Base-by-base conservation (phyloP, 768 basidiomycete genomes). In the Lentinus brumalis region DNA sequence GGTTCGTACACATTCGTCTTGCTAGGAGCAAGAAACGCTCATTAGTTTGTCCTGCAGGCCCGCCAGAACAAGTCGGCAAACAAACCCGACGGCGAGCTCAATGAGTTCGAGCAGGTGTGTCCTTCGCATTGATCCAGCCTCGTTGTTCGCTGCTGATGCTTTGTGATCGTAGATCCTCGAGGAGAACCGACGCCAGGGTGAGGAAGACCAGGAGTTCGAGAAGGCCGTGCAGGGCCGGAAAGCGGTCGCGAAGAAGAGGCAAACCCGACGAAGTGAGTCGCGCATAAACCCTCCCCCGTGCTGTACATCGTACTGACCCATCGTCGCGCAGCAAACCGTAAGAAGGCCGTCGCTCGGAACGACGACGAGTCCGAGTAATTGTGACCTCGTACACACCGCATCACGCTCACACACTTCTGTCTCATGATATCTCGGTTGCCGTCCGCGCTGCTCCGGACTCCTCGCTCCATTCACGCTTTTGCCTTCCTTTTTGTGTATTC, bases 21-120 rank as follows among this genome's bases (percentile, higher is more conserved):
- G 47, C 29, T 12, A 11, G 21, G 26, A 3, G 12, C 14, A 26
- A 26, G 42, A 15, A 14, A 14, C 10, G 12, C 21, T 49, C 8
- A 49, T 35, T 11, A 35, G 6, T 21, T 29, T 15, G 10, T 12
- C 15, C 14, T 44, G 9, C 60, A 91, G 88, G 92, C 94, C 39
- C 84, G 94, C n/a, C 76, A 85, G 35, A 96, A 96, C 76, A 98
- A 97, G 75, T 89, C 88, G 38, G 86, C 91, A 64, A 92, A 89
- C 71, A 98, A 97, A 73, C 92, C 94, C 3, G 96, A 97, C 66
- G 83, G 89, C 0, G 96, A 98, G 68, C 76, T 98, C 50, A 90
- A 96, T 64, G 96, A 99, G 75, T 99, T 99, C 69, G 95, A 98
- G 73, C 81, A 81, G 70, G 95, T 92, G 62, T 32, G 78, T 70